phyloP scores from a whole-genome alignment of 345 rosid species.

The Citrus trifoliata region DNA sequence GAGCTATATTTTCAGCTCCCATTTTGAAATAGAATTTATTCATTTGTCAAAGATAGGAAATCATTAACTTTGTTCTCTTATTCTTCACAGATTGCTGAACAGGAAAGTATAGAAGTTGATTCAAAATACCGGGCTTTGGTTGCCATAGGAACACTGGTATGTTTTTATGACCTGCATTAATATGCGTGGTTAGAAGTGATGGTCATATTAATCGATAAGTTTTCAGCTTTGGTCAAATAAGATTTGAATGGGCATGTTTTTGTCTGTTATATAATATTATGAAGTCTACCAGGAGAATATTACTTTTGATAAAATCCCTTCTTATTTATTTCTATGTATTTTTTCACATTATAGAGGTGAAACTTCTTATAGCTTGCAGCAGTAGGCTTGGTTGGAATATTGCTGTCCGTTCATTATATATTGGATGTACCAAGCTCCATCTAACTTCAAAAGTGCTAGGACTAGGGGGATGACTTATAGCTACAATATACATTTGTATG shows the following conservation, averaged over 20 bases:
- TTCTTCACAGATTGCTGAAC: constrained; percentile 65
- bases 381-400: not conserved
- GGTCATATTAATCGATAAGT: not conserved
- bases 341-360: not conserved
- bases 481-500: not conserved
- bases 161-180: constrained; percentile 7
- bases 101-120: constrained; percentile 70
- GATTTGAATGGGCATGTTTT: not conserved
- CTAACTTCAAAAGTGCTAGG: not conserved
- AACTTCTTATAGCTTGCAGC: not conserved
- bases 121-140: constrained; percentile 86
- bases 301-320: not conserved
- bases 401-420: not conserved
- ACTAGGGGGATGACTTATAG: not conserved
- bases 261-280: not conserved
- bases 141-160: constrained; percentile 93
- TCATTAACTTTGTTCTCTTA: not conserved
- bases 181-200: not conserved
- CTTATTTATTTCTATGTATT: not conserved
- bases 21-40: not conserved
- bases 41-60: not conserved
- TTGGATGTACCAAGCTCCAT: not conserved
- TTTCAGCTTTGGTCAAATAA: not conserved
- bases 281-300: not conserved
- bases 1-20: not conserved